A percentile compares a stretch with the other conserved stretches of the same genome.
Evolutionary conservation across 306 rosid species (phyloP).

Genomic region (Coriaria nepalensis): DNA sequence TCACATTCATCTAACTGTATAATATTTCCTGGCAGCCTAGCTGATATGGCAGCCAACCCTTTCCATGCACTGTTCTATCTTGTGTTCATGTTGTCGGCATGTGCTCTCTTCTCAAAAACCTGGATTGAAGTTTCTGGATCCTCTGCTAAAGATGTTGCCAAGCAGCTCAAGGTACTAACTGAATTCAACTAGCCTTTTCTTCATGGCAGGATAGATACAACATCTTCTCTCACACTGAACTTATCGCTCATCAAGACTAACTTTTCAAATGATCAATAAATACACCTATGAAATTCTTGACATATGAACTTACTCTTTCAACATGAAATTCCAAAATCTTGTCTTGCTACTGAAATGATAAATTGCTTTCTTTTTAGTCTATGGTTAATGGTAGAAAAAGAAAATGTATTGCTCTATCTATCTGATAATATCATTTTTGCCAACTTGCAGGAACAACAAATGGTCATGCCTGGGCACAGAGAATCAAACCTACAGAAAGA

Average conservation of each 20-base stretch:
- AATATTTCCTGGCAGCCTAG: constrained; percentile 9
- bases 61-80: constrained; percentile 23
- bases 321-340: no score
- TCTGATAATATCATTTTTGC: background rate
- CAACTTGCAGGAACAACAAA: constrained; percentile 80
- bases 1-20: no score
- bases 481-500: constrained; percentile 90
- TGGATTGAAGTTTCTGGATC: constrained; percentile 28
- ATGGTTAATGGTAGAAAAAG: background rate
- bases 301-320: no score
- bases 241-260: no score
- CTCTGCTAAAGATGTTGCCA: constrained; percentile 22
- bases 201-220: background rate
- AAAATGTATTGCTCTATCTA: background rate
- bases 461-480: constrained; percentile 98
- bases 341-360: no score
- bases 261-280: no score
- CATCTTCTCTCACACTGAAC: no score
- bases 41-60: constrained; percentile 27
- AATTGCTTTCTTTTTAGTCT: background rate
- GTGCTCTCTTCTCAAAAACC: constrained; percentile 25
- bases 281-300: no score
- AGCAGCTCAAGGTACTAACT: constrained; percentile 19
- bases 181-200: background rate
- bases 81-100: constrained; percentile 23